These are phyloP conservation scores for Cicer bijugum DNA, from an alignment of 306 rosid species.

Conservation along the genomic window DNA sequence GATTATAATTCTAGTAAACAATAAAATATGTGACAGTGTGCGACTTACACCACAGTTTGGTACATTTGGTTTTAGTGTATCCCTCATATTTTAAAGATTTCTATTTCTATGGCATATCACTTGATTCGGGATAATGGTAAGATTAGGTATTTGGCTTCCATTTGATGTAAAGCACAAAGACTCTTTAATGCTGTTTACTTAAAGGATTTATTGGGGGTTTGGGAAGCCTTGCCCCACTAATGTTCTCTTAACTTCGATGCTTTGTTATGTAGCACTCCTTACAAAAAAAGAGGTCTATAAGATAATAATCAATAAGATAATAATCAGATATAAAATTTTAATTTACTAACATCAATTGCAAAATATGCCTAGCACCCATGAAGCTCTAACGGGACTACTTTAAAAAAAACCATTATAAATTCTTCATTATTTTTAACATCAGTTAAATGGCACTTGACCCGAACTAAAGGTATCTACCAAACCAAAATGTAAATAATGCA, in stretches of 20 bases:
- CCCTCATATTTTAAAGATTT: no score
- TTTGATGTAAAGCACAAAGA: no score
- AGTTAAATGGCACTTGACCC: conserved; percentile 9
- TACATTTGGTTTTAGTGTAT: no score
- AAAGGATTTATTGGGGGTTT: background rate
- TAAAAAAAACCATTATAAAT: background rate
- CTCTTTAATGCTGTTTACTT: no score
- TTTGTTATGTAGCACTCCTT: background rate
- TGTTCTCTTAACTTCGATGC: background rate
- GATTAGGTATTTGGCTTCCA: no score
- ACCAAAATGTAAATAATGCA: conserved; percentile 16
- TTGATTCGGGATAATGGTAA: background rate
- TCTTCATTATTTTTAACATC: conserved; percentile 24
- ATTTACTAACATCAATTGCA: background rate
- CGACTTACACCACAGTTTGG: no score
- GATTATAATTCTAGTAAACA: no score
- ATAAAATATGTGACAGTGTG: no score
- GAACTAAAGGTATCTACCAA: conserved; percentile 8
- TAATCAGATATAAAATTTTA: background rate
- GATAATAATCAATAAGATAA: conserved; percentile 5
- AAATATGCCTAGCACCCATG: background rate
- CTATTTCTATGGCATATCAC: background rate
- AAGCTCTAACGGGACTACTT: conserved; percentile 4
- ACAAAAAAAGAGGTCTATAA: background rate
- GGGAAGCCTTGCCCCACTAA: background rate